Conservation (phyloP, 129 eudicot genomes). For the Apium graveolens region DNA sequence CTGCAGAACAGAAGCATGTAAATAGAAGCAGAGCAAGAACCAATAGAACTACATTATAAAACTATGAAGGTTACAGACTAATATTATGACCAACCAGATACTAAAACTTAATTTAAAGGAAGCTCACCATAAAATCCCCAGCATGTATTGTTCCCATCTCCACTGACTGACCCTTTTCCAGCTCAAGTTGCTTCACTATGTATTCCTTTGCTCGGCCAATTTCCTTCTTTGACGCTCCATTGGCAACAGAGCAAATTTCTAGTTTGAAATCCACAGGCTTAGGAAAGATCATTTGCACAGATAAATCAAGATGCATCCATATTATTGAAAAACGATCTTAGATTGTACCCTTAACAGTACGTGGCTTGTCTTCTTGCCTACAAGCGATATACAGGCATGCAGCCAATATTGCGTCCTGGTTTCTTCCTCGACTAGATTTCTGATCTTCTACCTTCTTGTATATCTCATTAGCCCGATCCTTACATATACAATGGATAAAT, state of each 20-base stretch:
- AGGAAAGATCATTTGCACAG: conserved; percentile 39
- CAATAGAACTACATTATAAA: not conserved
- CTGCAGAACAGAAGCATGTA: conserved; percentile 25
- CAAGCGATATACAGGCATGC: conserved; percentile 91
- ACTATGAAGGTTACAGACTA: not conserved
- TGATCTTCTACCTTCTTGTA: conserved; percentile 95
- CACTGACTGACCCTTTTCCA: conserved; percentile 78
- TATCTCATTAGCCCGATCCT: conserved; percentile 98
- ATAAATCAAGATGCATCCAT: conserved; percentile 26
- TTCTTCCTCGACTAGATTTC: conserved; percentile 77
- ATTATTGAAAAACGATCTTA: conserved; percentile 12
- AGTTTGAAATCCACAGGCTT: conserved; percentile 43
- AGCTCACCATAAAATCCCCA: conserved; percentile 81
- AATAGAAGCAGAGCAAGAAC: conserved; percentile 9
- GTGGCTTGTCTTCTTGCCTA: conserved; percentile 84
- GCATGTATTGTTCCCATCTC: conserved; percentile 95
- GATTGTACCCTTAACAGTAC: conserved; percentile 80
- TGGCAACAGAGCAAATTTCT: conserved; percentile 92
- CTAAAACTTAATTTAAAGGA: not conserved
- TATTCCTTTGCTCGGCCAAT: conserved; percentile 90
- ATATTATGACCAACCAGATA: not conserved
- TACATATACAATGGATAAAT: conserved; percentile 11
- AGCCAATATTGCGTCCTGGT: conserved; percentile 81
- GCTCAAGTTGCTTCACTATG: conserved; percentile 76
- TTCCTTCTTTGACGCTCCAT: conserved; percentile 96